phyloP scores from a whole-genome alignment of 495 filamentous ascomycete species.

The Aspergillus coremiiformis region DNA sequence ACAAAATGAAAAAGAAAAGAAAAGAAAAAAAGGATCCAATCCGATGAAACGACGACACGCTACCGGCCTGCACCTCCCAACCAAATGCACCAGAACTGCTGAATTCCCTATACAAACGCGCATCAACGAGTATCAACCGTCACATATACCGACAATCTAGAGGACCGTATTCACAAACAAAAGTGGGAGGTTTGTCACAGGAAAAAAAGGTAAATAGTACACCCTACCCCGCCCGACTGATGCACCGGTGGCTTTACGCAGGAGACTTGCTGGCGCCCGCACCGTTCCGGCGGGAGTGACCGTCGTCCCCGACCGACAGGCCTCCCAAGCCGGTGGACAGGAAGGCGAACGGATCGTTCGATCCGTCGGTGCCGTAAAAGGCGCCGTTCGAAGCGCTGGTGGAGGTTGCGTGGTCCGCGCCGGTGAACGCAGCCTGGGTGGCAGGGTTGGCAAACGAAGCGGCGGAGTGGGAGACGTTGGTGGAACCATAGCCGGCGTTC shows the following conservation, averaged over 20 bases:
- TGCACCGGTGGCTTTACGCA: constrained; percentile 26
- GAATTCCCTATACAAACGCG: constrained; percentile 47
- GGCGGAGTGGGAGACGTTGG: constrained; percentile 64
- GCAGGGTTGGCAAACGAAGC: constrained; percentile 90
- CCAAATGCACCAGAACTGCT: constrained; percentile 45
- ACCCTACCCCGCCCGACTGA: constrained; percentile 13
- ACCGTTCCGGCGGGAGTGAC: constrained; percentile 72
- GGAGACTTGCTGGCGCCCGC: constrained; percentile 43
- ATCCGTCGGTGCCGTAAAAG: constrained; percentile 52
- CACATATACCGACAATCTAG: constrained; percentile 55
- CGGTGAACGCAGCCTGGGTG: constrained; percentile 84
- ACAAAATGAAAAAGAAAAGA: constrained; percentile 25
- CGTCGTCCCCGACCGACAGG: constrained; percentile 71
- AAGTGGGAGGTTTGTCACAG: constrained; percentile 1
- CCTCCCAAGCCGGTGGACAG: constrained; percentile 73
- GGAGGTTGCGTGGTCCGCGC: constrained; percentile 63
- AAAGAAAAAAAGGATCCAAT: constrained; percentile 33
- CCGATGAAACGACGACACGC: constrained; percentile 34
- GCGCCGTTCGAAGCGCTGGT: constrained; percentile 47
- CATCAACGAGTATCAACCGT: constrained; percentile 52
- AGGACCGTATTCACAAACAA: constrained; percentile 34
- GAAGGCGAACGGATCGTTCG: constrained; percentile 83
- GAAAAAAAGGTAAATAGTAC: constrained; percentile 5
- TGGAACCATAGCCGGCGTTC: constrained; percentile 59
- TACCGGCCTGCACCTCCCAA: constrained; percentile 46